Percentiles rank a stretch among this genome's conserved stretches.
Evolutionary conservation across 495 filamentous ascomycete genomes (phyloP).

Genomic region (Umbilicaria muhlenbergii): DNA sequence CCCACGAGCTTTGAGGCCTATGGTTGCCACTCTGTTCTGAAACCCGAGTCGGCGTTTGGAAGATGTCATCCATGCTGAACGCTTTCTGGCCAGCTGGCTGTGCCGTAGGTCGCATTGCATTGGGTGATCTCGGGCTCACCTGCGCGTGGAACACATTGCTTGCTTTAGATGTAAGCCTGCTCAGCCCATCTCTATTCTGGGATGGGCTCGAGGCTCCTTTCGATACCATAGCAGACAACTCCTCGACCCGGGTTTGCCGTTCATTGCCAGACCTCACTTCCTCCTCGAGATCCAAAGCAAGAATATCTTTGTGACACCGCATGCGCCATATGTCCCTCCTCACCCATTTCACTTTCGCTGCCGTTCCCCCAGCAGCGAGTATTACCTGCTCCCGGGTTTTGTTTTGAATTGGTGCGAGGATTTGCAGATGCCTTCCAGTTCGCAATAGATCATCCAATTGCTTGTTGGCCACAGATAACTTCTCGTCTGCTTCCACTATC

Average conservation of each 20-base stretch:
- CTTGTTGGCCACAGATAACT: conserved; percentile 52
- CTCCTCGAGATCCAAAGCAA: conserved; percentile 71
- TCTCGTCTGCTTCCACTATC: conserved; percentile 72
- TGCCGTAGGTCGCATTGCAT: conserved; percentile 11
- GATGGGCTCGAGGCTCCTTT: too few species aligned
- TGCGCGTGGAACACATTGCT: conserved; percentile 1
- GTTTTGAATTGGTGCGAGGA: conserved; percentile 75
- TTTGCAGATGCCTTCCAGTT: conserved; percentile 83
- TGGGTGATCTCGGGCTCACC: conserved; percentile 15
- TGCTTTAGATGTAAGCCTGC: background rate
- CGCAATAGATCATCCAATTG: conserved; percentile 69
- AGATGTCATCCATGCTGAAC: conserved; percentile 15
- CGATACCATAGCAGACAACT: too few species aligned
- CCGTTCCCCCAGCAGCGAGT: conserved; percentile 66
- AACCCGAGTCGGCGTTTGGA: conserved; percentile 15
- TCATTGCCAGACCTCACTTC: conserved; percentile 24
- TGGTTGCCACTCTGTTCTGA: conserved; percentile 27
- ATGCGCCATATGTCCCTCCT: conserved; percentile 87
- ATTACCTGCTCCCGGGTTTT: conserved; percentile 78
- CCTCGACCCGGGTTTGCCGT: too few species aligned
- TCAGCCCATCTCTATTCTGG: too few species aligned
- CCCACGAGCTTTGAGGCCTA: conserved; percentile 33
- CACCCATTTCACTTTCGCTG: conserved; percentile 84
- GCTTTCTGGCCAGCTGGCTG: conserved; percentile 13
- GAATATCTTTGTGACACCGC: conserved; percentile 79